phyloP scores from a whole-genome alignment of 106 monocot species.

The Vanilla planifolia region DNA sequence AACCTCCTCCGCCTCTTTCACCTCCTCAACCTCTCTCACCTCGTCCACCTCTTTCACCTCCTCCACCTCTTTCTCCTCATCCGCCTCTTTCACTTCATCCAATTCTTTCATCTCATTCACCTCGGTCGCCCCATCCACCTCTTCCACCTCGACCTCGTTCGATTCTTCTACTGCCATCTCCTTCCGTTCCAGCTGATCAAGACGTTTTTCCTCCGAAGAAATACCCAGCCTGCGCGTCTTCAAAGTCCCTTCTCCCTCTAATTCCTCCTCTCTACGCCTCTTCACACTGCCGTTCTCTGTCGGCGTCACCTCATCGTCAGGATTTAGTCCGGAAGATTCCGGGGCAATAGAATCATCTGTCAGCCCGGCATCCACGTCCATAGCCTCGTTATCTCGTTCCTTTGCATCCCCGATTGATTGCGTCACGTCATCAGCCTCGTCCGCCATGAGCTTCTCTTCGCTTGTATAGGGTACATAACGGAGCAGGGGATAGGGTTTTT shows the following conservation, averaged over 20 bases:
- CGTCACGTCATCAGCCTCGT: neutral
- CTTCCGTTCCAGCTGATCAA: neutral
- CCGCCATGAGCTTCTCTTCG: neutral
- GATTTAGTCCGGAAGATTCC: neutral
- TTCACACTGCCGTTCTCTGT: slow-evolving; percentile 18
- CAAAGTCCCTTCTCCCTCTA: slow-evolving; percentile 1
- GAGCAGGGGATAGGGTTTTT: too few relatives aligned
- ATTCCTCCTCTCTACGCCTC: slow-evolving; percentile 34
- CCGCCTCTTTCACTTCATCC: slow-evolving; percentile 6
- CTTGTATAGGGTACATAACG: too few relatives aligned
- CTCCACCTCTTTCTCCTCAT: neutral
- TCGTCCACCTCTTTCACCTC: neutral
- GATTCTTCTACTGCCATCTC: too few relatives aligned
- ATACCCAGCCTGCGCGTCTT: slow-evolving; percentile 14
- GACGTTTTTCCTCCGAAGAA: slow-evolving; percentile 1
- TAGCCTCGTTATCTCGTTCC: neutral
- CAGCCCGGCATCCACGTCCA: neutral
- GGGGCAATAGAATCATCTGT: neutral
- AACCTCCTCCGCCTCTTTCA: slow-evolving; percentile 16
- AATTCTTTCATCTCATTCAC: slow-evolving; percentile 4
- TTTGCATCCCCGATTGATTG: neutral
- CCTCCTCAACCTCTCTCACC: slow-evolving; percentile 16
- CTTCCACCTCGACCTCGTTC: neutral
- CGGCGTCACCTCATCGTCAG: neutral
- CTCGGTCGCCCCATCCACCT: neutral